Base-by-base conservation (phyloP, 176 grass and related monocot species). In the Raddia distichophylla region DNA sequence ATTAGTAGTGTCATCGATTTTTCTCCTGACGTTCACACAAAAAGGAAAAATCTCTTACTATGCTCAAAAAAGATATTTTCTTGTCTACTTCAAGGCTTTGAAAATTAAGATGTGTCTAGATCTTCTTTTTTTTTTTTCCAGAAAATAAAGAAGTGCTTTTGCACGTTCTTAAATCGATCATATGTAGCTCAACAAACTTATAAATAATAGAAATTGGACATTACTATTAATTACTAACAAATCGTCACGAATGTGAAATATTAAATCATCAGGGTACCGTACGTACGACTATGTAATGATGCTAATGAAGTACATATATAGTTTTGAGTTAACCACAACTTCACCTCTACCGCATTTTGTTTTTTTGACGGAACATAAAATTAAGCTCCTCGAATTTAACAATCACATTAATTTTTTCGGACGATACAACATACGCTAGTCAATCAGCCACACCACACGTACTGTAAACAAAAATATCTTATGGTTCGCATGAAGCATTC, bases 381-480 rank as follows among this genome's bases (percentile, higher is more conserved):
- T 18, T 2, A 48, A 48, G 10, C 18, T 44, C 1, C 19, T 4
- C n/a, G 69, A 35, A 10, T 10, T 55, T 33, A 37, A 47, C 27
- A 78, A 52, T 16, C 60, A 20, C 16, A 27, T 67, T 67, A 63
- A 4, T 54, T 13, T 65, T 18, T 7, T 47, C 0, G 27, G 34
- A 75, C 57, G n/a, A 64, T 8, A 27, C 27, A 27, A 27, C 27
- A 27, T 27, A 27, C 14, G 50, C 2, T 34, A 53, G n/a, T 11
- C 64, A 74, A 61, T 50, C 32, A 50, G 49, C 62, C 54, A 46
- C 43, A 40, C 9, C n/a, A 17, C n/a, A 17, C 37, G 37, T 40
- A 40, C 6, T 0, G 20, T 80, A 73, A 86, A 80, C 68, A 11
- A 60, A 67, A 74, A 80, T 80, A 80, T 86, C 70, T 34, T 27